Evolutionary conservation across 257 asterid species (phyloP), one percentile per base, ranked within the genome.

Genomic region (Nicotiana sylvestris): DNA sequence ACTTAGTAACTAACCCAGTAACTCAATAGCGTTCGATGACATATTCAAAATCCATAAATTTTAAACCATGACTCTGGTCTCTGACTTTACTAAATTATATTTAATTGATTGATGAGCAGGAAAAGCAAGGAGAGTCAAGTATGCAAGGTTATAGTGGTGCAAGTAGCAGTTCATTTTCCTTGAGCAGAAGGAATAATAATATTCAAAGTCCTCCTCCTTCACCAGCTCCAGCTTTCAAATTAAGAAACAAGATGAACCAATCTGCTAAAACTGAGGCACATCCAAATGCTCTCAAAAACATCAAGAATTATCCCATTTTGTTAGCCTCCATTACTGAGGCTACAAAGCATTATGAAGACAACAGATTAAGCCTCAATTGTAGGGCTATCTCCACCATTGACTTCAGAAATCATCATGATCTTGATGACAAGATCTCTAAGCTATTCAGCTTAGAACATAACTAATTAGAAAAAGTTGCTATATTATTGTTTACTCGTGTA

Each of bases 211-310:
- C 91, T 9, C 97, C 96, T 37, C 84, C 83, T 9, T 90, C 98
- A 2, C 95, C 94, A 16, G 86, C 92, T 39, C 95, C 93, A 57
- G 87, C 86, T 27, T 92, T 94, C 78, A 91, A 82, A 16, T 76
- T 92, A 3, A 86, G 78, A 81, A 79, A 46, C 43, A 87, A 39
- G 6, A 70, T 64, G 2, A 85, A 82, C 37, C 88, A 88, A n/a
- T 74, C 92, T 78, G 89, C 97, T 7, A 93, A 86, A 86, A 94
- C 97, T 0, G 98, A 94, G 80, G 97, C 94, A 33, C 98, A 92
- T 83, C 95, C 98, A 1, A 91, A 91, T 85, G 98, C 98, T 16
- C 92, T 91, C n/a, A 94, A 91, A 57, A 94, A 94, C 89, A 91
- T 92, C 81, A 93, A 94, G 90, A 94, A 94, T 83, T 92, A 91